phyloP scores from a whole-genome alignment of 73 alveolate species.

The Paramecium biaurelia region DNA sequence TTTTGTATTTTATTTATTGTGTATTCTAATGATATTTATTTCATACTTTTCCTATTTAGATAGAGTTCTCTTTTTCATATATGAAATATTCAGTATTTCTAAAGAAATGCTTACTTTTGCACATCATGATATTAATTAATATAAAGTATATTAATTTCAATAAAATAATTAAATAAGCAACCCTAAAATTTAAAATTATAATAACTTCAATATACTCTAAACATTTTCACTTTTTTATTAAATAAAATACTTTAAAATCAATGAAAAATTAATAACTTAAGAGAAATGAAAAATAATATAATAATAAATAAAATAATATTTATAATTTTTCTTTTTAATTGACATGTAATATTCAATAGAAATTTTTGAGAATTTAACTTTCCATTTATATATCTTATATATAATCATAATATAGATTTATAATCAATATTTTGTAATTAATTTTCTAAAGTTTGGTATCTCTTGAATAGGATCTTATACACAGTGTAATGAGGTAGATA shows the following conservation, averaged over 20 bases:
- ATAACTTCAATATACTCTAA: neutral
- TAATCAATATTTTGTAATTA: neutral
- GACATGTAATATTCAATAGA: too few species aligned
- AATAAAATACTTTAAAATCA: too few species aligned
- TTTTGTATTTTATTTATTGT: neutral
- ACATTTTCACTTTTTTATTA: too few species aligned
- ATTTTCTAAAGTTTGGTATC: neutral
- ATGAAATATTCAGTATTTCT: neutral
- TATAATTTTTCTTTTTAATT: too few species aligned
- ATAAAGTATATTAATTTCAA: neutral
- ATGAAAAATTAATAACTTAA: too few species aligned
- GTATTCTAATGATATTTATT: neutral
- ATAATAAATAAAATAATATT: too few species aligned
- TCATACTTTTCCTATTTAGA: neutral
- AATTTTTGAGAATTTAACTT: neutral
- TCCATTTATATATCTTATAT: neutral
- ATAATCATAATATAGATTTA: neutral
- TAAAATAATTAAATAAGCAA: neutral
- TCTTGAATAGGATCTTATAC: neutral
- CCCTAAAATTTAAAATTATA: neutral
- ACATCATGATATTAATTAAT: neutral
- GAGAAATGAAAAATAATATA: too few species aligned
- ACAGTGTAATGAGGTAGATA: neutral
- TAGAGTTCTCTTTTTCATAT: neutral
- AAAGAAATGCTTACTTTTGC: constrained; percentile 16